Evolutionary conservation across 2,329 filamentous ascomycete species (phyloP).

Genomic region (Curvularia sp.): DNA sequence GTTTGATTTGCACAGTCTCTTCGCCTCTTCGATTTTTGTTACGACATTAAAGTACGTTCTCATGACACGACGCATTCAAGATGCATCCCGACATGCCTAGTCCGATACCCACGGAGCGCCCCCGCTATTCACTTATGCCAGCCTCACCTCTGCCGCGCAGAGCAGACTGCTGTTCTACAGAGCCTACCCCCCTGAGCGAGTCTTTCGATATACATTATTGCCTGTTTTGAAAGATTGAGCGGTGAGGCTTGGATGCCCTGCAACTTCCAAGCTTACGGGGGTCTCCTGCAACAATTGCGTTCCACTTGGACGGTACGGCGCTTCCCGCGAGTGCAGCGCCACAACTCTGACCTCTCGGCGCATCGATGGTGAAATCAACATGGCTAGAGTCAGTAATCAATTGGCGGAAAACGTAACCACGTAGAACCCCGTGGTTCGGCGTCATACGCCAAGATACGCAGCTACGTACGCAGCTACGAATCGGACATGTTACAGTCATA

Average conservation of each 20-base stretch:
- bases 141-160: background rate
- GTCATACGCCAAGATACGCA: background rate
- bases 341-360: background rate
- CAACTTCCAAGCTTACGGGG: background rate
- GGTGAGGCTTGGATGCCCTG: background rate
- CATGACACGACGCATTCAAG: background rate
- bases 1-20: conserved; percentile 13
- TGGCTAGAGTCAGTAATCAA: background rate
- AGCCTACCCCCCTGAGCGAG: background rate
- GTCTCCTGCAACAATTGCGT: background rate
- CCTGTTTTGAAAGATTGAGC: background rate
- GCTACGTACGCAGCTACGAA: background rate
- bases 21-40: background rate
- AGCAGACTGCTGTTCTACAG: background rate
- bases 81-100: background rate
- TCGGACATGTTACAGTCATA: background rate
- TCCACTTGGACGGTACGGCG: conserved; percentile 1
- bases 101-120: background rate
- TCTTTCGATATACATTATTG: background rate
- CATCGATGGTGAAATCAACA: background rate
- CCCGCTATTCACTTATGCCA: background rate
- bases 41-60: background rate
- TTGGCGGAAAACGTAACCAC: background rate
- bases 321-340: conserved; percentile 1
- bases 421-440: background rate